Base-by-base conservation (phyloP, 2,329 filamentous ascomycete genomes). In the Ophiostoma ips region DNA sequence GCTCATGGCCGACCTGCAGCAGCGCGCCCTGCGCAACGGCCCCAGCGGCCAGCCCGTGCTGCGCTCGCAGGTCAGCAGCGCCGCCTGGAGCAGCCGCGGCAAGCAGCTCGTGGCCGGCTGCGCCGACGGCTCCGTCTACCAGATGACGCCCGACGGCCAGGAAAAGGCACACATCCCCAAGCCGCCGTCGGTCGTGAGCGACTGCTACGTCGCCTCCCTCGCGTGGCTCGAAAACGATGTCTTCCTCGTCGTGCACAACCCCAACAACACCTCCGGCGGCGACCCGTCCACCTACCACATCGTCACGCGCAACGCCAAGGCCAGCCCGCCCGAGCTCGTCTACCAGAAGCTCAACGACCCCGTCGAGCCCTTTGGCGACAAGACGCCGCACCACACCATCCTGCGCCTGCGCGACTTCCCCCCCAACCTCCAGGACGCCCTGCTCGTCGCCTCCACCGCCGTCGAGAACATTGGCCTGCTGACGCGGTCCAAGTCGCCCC, bases 71-170 rank as follows among this genome's bases (percentile, higher is more conserved):
- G 89, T 94, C 28, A 88, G 82, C 61, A 92, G 84, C 59, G 76
- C 87, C 6, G 83, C 85, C 50, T 98, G 94, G 92, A 98, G 92
- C 64, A 83, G 79, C 53, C 87, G 83, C 62, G 92, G 92, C 44
- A 98, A 95, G 63, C 90, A 96, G 62, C 71, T 98, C 40, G 82
- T 94, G 41, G 89, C 87, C 57, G 92, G 94, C 15, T 71, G 92
- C 58, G 80, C 73, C 7, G 79, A 95, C 65, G 92, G 92, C 52
- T 81, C 80, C 12, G 81, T 84, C 48, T 76, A 77, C 50, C 89
- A 95, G 63, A 83, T 96, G 76, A 87, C 85, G 8, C 86, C 84
- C 0, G 78, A 87, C 58, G 90, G 90, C 44, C 75, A 75, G 37
- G 72, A 77, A 28, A 92, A 90, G 66, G 88, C 75, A 34, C 73